phyloP scores from a whole-genome alignment of 73 alveolate genomes.

The Stentor roeselii region DNA sequence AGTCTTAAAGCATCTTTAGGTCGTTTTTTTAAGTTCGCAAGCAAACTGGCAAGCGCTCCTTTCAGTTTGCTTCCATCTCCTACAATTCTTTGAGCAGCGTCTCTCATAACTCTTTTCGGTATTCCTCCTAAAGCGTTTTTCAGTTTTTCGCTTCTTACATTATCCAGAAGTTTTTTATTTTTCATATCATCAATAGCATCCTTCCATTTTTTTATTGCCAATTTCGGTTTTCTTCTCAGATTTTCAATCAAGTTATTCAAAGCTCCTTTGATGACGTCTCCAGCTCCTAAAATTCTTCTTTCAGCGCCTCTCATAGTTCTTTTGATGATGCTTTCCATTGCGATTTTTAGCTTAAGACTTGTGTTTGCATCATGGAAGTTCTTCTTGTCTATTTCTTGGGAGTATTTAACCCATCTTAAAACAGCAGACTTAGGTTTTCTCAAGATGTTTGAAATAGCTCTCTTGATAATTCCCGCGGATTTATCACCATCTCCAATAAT shows the following conservation, averaged over 20 bases:
- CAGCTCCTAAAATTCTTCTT: not conserved
- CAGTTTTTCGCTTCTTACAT: not conserved
- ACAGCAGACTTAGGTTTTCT: not conserved
- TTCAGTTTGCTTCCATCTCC: not conserved
- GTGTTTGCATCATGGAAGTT: not conserved
- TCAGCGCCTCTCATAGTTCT: constrained; percentile 7
- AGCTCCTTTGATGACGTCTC: constrained; percentile 2
- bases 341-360: not conserved
- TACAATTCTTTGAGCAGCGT: not conserved
- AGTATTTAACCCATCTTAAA: not conserved
- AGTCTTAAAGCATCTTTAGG: constrained; percentile 4
- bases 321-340: not conserved
- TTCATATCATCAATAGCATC: not conserved
- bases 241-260: not conserved
- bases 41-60: not conserved
- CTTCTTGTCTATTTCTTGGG: not conserved
- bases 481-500: not conserved
- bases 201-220: not conserved
- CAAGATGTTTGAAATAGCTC: not conserved
- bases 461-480: not conserved
- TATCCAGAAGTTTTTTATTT: not conserved
- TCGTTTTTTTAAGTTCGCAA: not conserved
- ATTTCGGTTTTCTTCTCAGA: not conserved
- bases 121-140: not conserved
- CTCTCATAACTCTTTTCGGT: not conserved